These are phyloP conservation scores for Apophysomyces variabilis DNA, from an alignment of 371 early-diverging fungal genomes.

Conservation along the genomic window DNA sequence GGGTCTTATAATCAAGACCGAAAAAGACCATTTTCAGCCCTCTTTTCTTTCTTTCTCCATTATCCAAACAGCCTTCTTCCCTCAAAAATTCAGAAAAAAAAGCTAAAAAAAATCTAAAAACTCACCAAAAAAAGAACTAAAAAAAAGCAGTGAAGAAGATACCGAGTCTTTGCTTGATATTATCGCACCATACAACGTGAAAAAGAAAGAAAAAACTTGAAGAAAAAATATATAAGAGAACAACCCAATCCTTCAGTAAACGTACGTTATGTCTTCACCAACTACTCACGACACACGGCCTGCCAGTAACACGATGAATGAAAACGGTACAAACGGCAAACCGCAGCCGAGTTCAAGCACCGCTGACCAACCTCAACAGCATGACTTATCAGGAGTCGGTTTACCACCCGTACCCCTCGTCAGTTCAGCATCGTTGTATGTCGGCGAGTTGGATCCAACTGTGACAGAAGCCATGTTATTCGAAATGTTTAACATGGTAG, in stretches of 20 bases:
- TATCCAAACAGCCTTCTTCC: neutral
- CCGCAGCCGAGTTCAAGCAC: slow-evolving; percentile 2
- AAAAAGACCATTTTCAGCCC: neutral
- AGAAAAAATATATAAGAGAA: slow-evolving; percentile 13
- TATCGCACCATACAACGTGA: neutral
- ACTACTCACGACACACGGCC: neutral
- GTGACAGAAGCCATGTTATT: slow-evolving; percentile 98
- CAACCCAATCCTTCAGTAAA: neutral
- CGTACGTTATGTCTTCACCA: slow-evolving; percentile 13
- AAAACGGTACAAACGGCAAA: neutral
- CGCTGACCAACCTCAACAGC: neutral
- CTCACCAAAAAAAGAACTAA: neutral
- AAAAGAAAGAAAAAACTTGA: slow-evolving; percentile 9
- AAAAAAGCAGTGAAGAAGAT: neutral
- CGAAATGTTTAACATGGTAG: slow-evolving; percentile 95
- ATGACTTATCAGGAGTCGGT: slow-evolving; percentile 4
- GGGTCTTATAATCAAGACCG: neutral
- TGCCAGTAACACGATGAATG: neutral
- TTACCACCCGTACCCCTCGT: neutral
- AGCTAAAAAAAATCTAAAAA: neutral
- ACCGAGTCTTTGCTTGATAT: neutral
- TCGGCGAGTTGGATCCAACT: slow-evolving; percentile 90
- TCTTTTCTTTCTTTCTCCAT: neutral
- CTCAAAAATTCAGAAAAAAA: neutral
- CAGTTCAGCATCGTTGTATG: slow-evolving; percentile 79